These are phyloP conservation scores for Ogataea trehalophila DNA, from an alignment of 805 yeast genomes.

Conservation along the genomic window DNA sequence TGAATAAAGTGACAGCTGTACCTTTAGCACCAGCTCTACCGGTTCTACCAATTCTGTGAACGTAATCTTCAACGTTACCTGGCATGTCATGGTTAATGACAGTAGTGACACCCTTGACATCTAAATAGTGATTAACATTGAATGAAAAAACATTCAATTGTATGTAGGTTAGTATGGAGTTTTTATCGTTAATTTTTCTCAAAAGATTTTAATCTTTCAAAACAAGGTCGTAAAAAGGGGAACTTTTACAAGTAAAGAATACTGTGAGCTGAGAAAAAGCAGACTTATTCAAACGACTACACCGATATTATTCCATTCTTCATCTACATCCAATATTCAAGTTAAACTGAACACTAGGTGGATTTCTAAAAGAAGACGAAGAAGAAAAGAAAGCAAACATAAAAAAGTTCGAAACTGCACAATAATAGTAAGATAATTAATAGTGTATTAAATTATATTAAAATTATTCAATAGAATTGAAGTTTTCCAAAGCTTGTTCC, in stretches of 20 bases:
- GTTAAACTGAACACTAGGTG: too few relatives aligned
- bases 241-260: background rate
- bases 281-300: background rate
- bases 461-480: too few relatives aligned
- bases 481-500: too few relatives aligned
- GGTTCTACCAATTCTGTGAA: slow-evolving; percentile 98
- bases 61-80: slow-evolving; percentile 96
- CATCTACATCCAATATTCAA: too few relatives aligned
- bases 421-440: too few relatives aligned
- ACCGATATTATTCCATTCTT: background rate
- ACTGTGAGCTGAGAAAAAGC: background rate
- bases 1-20: slow-evolving; percentile 92
- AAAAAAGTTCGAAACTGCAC: too few relatives aligned
- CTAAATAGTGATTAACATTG: slow-evolving; percentile 37
- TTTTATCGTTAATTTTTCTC: background rate
- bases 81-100: slow-evolving; percentile 98
- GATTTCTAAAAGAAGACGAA: background rate
- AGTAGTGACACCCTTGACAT: slow-evolving; percentile 93
- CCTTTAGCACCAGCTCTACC: slow-evolving; percentile 98
- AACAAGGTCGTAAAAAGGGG: background rate
- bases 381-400: background rate
- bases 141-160: slow-evolving; percentile 11
- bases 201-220: background rate
- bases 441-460: too few relatives aligned
- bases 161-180: background rate